Evolutionary conservation across 2,329 filamentous ascomycete genomes (phyloP).

Genomic region (Mycosphaerella sp.): DNA sequence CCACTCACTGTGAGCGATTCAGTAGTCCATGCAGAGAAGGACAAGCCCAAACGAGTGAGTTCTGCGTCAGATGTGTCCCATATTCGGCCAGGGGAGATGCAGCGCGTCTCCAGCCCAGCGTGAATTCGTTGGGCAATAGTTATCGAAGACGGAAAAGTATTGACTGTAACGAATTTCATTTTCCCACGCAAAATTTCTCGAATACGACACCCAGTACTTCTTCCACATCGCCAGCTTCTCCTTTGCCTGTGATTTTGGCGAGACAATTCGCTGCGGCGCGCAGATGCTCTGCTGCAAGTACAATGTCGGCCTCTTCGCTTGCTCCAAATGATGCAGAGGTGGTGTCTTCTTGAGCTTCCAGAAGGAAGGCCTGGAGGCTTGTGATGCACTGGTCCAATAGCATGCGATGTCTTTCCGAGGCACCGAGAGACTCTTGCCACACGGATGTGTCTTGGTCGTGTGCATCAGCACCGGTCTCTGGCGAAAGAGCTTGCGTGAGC

Average conservation of each 20-base stretch:
- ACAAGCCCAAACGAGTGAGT: constrained; percentile 3
- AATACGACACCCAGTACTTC: constrained; percentile 96
- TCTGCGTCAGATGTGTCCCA: background rate
- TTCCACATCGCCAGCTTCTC: constrained; percentile 82
- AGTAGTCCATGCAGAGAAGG: background rate
- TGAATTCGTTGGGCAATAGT: background rate
- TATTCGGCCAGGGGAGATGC: background rate
- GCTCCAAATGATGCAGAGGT: constrained; percentile 2
- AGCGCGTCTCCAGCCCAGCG: background rate
- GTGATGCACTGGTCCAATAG: constrained; percentile 67
- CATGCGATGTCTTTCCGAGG: constrained; percentile 81
- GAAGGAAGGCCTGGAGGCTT: constrained; percentile 68
- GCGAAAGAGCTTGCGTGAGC: constrained; percentile 55
- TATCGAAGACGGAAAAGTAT: background rate
- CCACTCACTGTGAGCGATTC: background rate
- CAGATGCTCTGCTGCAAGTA: constrained; percentile 83
- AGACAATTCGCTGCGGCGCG: constrained; percentile 72
- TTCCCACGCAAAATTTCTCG: constrained; percentile 62
- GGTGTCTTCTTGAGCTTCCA: constrained; percentile 41
- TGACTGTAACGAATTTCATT: constrained; percentile 23
- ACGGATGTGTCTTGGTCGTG: constrained; percentile 54
- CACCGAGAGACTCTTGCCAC: constrained; percentile 78
- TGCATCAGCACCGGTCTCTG: constrained; percentile 31
- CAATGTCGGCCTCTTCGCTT: constrained; percentile 64
- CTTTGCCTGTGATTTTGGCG: constrained; percentile 81